Evolutionary conservation across 768 basidiomycete species (phyloP).

Genomic region (Scleroderma citrinum): DNA sequence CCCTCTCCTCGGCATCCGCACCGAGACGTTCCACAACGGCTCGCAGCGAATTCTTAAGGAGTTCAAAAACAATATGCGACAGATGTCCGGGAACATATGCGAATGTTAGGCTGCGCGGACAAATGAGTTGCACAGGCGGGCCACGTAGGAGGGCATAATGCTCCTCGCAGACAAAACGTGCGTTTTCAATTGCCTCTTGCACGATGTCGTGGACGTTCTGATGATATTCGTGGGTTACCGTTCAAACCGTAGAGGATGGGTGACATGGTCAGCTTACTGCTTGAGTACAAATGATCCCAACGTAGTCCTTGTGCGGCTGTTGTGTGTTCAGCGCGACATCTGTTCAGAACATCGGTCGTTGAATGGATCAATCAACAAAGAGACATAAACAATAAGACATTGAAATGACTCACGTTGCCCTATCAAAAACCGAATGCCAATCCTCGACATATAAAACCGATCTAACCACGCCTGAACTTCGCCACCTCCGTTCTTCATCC

Average conservation of each 20-base stretch:
- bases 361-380: background rate
- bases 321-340: slow-evolving; percentile 94
- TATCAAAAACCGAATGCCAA: slow-evolving; percentile 93
- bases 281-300: slow-evolving; percentile 95
- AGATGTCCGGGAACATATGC: slow-evolving; percentile 96
- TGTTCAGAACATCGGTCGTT: slow-evolving; percentile 21
- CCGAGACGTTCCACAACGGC: slow-evolving; percentile 94
- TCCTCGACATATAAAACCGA: slow-evolving; percentile 93
- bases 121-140: slow-evolving; percentile 94
- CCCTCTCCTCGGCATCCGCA: slow-evolving; percentile 59
- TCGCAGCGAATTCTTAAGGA: slow-evolving; percentile 95
- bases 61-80: slow-evolving; percentile 94
- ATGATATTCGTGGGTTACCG: slow-evolving; percentile 2
- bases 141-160: slow-evolving; percentile 95
- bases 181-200: slow-evolving; percentile 98
- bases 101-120: slow-evolving; percentile 80
- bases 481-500: slow-evolving; percentile 65
- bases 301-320: slow-evolving; percentile 84
- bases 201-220: slow-evolving; percentile 95
- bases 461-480: slow-evolving; percentile 96
- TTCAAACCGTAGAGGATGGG: background rate
- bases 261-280: slow-evolving; percentile 46
- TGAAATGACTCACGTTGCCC: slow-evolving; percentile 71
- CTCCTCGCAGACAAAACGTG: slow-evolving; percentile 90
- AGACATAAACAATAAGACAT: background rate